Percentiles rank a stretch among this genome's conserved stretches.
These are phyloP conservation scores for Dictyostelium brefeldianum DNA, from an alignment of 78 protist species.

Conservation along the genomic window DNA sequence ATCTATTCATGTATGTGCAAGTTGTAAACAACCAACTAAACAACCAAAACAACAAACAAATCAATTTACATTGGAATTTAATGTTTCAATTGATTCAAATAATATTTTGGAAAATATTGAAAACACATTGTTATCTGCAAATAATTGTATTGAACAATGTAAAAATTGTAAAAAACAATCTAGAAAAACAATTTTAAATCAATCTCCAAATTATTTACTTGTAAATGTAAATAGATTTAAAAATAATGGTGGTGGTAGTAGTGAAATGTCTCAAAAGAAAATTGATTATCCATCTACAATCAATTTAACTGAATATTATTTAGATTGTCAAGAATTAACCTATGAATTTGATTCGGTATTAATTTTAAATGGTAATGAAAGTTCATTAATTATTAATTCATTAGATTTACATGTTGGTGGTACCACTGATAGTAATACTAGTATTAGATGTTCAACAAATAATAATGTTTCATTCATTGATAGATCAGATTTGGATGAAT, in stretches of 20 bases:
- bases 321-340: background rate
- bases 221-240: background rate
- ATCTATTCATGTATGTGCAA: background rate
- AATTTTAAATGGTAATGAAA: background rate
- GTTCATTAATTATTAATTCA: background rate
- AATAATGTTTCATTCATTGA: background rate
- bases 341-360: background rate
- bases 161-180: background rate
- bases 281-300: background rate
- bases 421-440: background rate
- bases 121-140: background rate
- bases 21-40: background rate
- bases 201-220: background rate
- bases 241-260: too few species aligned
- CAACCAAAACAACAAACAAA: background rate
- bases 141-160: background rate
- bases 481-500: background rate
- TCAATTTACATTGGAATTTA: background rate
- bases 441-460: background rate
- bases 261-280: background rate
- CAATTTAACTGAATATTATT: background rate
- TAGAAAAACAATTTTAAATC: background rate
- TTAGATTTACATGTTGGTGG: background rate
- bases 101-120: background rate
- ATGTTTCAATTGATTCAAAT: background rate